Conservation (phyloP, 2,329 filamentous ascomycete species). For the Aspergillus flavus region DNA sequence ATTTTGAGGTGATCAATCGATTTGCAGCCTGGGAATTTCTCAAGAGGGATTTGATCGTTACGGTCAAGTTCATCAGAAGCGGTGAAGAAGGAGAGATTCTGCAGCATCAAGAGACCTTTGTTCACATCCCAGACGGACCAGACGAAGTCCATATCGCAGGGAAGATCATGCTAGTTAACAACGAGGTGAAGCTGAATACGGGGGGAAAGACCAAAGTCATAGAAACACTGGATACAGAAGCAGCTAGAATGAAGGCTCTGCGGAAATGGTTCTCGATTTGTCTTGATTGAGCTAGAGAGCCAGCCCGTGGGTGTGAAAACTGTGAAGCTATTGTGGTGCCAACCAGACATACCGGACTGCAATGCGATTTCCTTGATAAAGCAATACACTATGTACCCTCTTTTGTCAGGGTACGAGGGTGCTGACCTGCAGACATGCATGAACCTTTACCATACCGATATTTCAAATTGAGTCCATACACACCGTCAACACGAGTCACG, state of each 20-base stretch:
- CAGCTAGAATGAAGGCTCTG: slow-evolving; percentile 47
- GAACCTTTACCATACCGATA: too few relatives aligned
- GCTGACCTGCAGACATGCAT: too few relatives aligned
- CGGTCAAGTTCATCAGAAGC: slow-evolving; percentile 42
- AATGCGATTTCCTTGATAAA: too few relatives aligned
- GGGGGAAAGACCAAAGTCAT: slow-evolving; percentile 45
- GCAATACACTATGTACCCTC: too few relatives aligned
- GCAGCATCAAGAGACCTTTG: not conserved
- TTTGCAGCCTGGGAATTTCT: slow-evolving; percentile 37
- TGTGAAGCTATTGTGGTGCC: too few relatives aligned
- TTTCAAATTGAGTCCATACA: too few relatives aligned
- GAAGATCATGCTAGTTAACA: slow-evolving; percentile 33
- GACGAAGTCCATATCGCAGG: slow-evolving; percentile 30
- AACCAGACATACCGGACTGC: too few relatives aligned
- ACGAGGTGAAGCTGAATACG: slow-evolving; percentile 45
- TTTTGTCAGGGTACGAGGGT: too few relatives aligned
- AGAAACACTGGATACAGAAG: slow-evolving; percentile 45
- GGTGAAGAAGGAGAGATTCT: slow-evolving; percentile 19
- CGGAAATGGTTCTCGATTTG: slow-evolving; percentile 49
- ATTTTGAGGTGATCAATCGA: slow-evolving; percentile 46
- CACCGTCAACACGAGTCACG: too few relatives aligned
- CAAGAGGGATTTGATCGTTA: slow-evolving; percentile 32
- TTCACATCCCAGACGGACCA: not conserved
- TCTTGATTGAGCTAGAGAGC: not conserved
- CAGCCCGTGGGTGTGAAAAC: too few relatives aligned